Base-by-base conservation (phyloP, 441 rosid species). In the Aleurites moluccanus region DNA sequence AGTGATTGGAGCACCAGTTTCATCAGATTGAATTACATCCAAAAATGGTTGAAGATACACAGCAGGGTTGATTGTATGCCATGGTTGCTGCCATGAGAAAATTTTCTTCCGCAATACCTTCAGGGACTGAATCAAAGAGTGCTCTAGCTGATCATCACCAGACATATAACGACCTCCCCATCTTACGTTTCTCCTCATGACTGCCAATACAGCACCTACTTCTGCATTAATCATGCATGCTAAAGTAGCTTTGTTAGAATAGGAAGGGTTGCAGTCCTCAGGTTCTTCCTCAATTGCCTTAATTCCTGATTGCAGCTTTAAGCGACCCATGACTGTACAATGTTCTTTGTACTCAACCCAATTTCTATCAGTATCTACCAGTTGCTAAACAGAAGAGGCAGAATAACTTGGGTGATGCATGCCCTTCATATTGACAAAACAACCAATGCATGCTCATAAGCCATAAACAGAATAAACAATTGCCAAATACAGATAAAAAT, bases 1-100 rank as follows among this genome's bases (percentile, higher is more conserved):
- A 65, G 99, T 96, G 52, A 96, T 96, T 8, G 97, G 93, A 18
- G 98, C 98, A 73, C 98, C 98, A 47, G 99, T 93, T 84, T 96
- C 99, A 75, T 89, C 97, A 0, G 99, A 96, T 10, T 78, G 83
- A 80, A 96, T 90, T 68, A 96, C 97, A 80, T 93, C 96, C 85
- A 96, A 78, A 87, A 96, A 96, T 0, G 99, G 99, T 80, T 84
- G 97, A 75, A 96, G 89, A 74, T 89, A 96, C 77, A 89, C 68
- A 64, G 83, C 79, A 0, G 99, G 99, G 74, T 91, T 84, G 28
- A 93, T 85, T 59, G 75, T 77, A 69, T 86, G 82, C 92, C 97
- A 90, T 75, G 81, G 84, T 77, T 84, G 79, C 75, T 83, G 92
- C 99, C 95, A 91, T 50, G 90, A 85, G 72, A 93, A 92, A 21